A percentile compares a stretch with the other conserved stretches of the same genome.
phyloP scores from a whole-genome alignment of 148 eudicot genomes.

The Tetragonia tetragonoides region DNA sequence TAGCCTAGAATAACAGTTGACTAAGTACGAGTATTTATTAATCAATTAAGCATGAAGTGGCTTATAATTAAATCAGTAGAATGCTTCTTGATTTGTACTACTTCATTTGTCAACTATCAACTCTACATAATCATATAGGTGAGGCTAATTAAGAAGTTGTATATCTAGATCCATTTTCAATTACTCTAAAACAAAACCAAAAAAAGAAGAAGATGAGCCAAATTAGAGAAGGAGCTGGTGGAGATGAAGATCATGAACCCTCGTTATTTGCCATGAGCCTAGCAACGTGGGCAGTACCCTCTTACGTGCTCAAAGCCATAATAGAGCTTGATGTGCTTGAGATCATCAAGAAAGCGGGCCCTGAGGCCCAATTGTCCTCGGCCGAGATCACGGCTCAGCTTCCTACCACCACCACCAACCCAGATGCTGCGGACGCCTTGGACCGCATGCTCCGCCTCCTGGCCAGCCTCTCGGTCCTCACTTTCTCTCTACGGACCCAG shows the following conservation, averaged over 20 bases:
- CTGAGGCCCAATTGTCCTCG: constrained; percentile 46
- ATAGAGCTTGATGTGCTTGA: constrained; percentile 67
- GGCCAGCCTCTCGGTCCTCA: constrained; percentile 50
- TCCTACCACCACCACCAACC: constrained; percentile 42
- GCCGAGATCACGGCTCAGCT: constrained; percentile 48
- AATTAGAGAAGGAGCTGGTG: neutral
- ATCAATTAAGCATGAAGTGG: too few relatives aligned
- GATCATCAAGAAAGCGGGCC: constrained; percentile 49
- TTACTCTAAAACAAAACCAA: too few relatives aligned
- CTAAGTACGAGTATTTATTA: too few relatives aligned
- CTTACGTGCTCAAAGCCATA: constrained; percentile 65
- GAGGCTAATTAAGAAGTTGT: too few relatives aligned
- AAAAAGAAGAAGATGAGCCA: constrained; percentile 2
- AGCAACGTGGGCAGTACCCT: constrained; percentile 56
- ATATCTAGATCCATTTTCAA: too few relatives aligned
- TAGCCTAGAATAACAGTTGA: too few relatives aligned
- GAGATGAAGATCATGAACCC: neutral
- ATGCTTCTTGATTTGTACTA: too few relatives aligned
- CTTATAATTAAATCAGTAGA: too few relatives aligned
- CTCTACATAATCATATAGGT: too few relatives aligned
- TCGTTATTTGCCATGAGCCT: constrained; percentile 51
- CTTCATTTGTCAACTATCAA: too few relatives aligned
- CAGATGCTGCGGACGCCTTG: constrained; percentile 43
- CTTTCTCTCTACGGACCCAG: constrained; percentile 26
- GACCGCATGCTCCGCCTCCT: constrained; percentile 64